Evolutionary conservation across 768 basidiomycete species (phyloP), one percentile per base, ranked within the genome.

Genomic region (Sistotremastrum niveocremeum): DNA sequence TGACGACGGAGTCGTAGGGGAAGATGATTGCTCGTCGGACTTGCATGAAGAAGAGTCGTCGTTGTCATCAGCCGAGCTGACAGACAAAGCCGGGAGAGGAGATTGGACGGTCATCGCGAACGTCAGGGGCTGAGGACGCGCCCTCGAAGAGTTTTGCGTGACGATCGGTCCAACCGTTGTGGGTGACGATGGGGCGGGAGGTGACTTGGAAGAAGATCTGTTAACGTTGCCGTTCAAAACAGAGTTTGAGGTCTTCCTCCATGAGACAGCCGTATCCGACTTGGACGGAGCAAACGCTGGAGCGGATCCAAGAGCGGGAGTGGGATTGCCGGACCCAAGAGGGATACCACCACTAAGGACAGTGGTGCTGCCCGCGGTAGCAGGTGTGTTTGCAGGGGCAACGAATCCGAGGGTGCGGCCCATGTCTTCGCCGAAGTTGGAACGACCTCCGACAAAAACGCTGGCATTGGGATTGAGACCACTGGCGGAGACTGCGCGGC

Each of bases 161-260:
- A 20, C 20, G 20, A 20, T 20, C 20, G 20, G 20, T 20, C 20
- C 20, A 20, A 20, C 20, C 20, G 20, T 20, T 20, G 20, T 20
- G 20, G 20, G 20, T 20, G 20, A 20, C 20, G 20, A 20, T 20
- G 20, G 20, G 2, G 20, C 20, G 20, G 51, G 46, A 32, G 81
- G 79, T 5, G 81, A 79, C 32, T 47, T 37, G 31, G 52, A 49
- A 38, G 53, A 48, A 48, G 63, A 45, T 36, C 80, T 72, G 31
- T 70, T 67, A 32, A 72, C 62, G 46, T 81, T 73, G 37, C 76
- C 79, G 50, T 69, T 77, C 42, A 85, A 69, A 11, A 79, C 76
- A 8, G 82, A 85, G 60, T 84, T 77, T 54, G 71, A 71, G 57
- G 78, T 81, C 44, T 87, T 81, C 58, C 87, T 75, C 87, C 87